These are phyloP conservation scores for Podila verticillata DNA, from an alignment of 192 early-diverging fungal species.

Conservation along the genomic window DNA sequence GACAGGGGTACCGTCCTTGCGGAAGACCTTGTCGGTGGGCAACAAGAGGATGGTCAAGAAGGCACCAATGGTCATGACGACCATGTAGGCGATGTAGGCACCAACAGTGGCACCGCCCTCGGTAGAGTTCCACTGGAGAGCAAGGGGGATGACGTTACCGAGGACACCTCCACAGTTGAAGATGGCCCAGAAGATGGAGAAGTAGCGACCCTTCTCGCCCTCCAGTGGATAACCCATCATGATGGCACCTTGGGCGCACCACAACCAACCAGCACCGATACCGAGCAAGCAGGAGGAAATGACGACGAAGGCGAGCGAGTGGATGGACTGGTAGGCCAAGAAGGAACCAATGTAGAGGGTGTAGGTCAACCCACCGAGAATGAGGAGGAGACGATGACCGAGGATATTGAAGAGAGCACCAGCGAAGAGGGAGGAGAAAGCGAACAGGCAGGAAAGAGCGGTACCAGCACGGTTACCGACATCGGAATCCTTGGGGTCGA, in stretches of 20 bases:
- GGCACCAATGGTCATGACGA: conserved; percentile 73
- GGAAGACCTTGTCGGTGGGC: conserved; percentile 68
- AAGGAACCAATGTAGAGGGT: conserved; percentile 83
- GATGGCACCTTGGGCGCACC: conserved; percentile 83
- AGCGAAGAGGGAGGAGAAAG: conserved; percentile 78
- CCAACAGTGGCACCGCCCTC: conserved; percentile 64
- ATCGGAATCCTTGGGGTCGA: conserved; percentile 47
- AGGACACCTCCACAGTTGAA: conserved; percentile 84
- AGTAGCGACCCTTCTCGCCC: conserved; percentile 81
- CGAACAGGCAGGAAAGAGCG: conserved; percentile 78
- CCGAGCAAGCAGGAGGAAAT: conserved; percentile 82
- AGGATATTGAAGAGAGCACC: conserved; percentile 83
- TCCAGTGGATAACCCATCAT: conserved; percentile 89
- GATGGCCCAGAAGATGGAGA: conserved; percentile 89
- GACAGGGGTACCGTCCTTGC: conserved; percentile 75
- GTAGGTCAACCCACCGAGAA: conserved; percentile 75
- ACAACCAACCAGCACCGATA: conserved; percentile 78
- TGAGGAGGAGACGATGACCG: conserved; percentile 75
- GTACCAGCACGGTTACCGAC: conserved; percentile 75
- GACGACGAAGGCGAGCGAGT: conserved; percentile 68
- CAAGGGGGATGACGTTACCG: conserved; percentile 79
- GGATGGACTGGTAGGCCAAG: conserved; percentile 69
- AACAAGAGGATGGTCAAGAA: conserved; percentile 65
- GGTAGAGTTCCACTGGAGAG: conserved; percentile 69
- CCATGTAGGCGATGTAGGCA: conserved; percentile 79